A percentile compares a stretch with the other conserved stretches of the same genome.
Evolutionary conservation across 768 basidiomycete species (phyloP).

Genomic region (Chalciporus piperatus): DNA sequence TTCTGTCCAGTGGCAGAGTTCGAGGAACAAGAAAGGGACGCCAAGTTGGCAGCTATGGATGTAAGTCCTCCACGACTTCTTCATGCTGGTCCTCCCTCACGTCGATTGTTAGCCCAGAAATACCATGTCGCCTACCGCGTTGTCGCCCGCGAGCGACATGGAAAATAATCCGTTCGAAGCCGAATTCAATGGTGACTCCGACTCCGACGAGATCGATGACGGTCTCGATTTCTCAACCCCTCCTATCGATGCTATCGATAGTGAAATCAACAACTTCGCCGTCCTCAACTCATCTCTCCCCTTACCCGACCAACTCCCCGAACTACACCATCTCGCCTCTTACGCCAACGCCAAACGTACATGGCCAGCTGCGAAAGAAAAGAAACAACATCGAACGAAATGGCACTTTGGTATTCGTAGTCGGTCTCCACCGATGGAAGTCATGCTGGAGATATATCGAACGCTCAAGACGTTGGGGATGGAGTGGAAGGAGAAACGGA

Average conservation of each 20-base stretch:
- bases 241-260: constrained; percentile 19
- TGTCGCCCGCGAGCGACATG: constrained; percentile 62
- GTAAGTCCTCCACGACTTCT: constrained; percentile 46
- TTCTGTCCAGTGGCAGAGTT: constrained; percentile 59
- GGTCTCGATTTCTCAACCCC: constrained; percentile 49
- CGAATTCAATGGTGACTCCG: constrained; percentile 50
- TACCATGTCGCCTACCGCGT: constrained; percentile 58
- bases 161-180: constrained; percentile 80
- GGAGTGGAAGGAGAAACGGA: constrained; percentile 96
- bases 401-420: constrained; percentile 99
- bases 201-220: constrained; percentile 58
- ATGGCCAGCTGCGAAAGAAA: constrained; percentile 49
- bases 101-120: constrained; percentile 57
- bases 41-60: constrained; percentile 75
- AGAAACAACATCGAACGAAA: constrained; percentile 76
- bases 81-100: constrained; percentile 8
- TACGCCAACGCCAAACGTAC: constrained; percentile 51
- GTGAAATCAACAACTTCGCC: constrained; percentile 64
- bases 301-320: constrained; percentile 58
- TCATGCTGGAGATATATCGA: constrained; percentile 97
- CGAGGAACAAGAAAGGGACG: constrained; percentile 85
- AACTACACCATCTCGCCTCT: constrained; percentile 69
- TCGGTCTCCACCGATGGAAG: constrained; percentile 95
- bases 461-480: constrained; percentile 87
- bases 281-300: constrained; percentile 90